Evolutionary conservation across 1,284 basidiomycete species (phyloP).

Genomic region (Ustilago sp.): DNA sequence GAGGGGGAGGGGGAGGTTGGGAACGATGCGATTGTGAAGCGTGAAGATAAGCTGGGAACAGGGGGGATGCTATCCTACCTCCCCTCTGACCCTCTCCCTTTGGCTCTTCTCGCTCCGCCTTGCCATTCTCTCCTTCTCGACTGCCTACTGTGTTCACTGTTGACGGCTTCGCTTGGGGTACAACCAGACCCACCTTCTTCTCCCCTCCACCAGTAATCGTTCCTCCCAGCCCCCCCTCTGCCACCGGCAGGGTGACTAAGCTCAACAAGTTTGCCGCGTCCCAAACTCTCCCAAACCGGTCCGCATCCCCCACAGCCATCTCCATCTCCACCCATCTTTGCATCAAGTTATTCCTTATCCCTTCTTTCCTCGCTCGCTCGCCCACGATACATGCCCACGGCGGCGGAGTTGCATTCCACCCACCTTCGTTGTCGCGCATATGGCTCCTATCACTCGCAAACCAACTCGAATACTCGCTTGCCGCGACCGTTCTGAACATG

Average conservation of each 20-base stretch:
- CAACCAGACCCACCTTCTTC: not conserved
- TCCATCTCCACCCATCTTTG: conserved; percentile 25
- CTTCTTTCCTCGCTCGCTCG: not conserved
- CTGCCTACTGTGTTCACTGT: too few species aligned
- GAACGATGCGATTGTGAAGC: conserved; percentile 29
- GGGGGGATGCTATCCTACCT: conserved; percentile 31
- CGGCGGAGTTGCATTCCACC: conserved; percentile 29
- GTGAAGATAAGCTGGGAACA: conserved; percentile 47
- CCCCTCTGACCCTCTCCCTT: not conserved
- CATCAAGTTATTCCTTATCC: conserved; percentile 40
- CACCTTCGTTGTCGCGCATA: conserved; percentile 23
- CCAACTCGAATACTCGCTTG: conserved; percentile 17
- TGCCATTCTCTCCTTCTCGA: not conserved
- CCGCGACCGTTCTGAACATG: conserved; percentile 29
- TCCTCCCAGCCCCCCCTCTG: not conserved
- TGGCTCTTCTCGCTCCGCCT: not conserved
- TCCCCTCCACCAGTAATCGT: not conserved
- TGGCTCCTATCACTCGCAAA: conserved; percentile 60
- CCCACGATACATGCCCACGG: conserved; percentile 30
- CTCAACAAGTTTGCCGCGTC: not conserved
- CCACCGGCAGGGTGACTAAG: not conserved
- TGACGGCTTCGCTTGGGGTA: not conserved
- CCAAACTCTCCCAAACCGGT: conserved; percentile 15
- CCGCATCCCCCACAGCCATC: not conserved
- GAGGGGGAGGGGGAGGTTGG: not conserved